Evolutionary conservation across 1,284 basidiomycete species (phyloP).

Genomic region (Meira miltonrushii): DNA sequence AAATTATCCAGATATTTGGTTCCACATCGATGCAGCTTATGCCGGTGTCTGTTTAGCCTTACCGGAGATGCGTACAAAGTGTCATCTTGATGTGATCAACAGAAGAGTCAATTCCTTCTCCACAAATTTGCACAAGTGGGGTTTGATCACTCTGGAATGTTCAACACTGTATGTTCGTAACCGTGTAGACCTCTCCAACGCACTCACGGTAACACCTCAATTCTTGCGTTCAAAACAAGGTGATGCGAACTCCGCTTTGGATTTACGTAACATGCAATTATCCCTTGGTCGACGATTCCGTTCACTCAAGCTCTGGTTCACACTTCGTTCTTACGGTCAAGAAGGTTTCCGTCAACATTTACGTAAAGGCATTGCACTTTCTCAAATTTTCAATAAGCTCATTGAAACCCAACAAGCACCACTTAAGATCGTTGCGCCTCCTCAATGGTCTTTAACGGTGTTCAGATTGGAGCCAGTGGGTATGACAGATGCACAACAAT

Average conservation of each 20-base stretch:
- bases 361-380: slow-evolving; percentile 23
- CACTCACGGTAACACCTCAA: slow-evolving; percentile 80
- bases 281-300: slow-evolving; percentile 82
- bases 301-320: slow-evolving; percentile 87
- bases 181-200: slow-evolving; percentile 67
- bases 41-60: slow-evolving; percentile 43
- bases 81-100: slow-evolving; percentile 71
- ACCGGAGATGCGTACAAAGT: slow-evolving; percentile 63
- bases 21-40: slow-evolving; percentile 81
- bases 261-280: slow-evolving; percentile 91
- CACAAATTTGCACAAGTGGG: slow-evolving; percentile 82
- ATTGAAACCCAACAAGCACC: slow-evolving; percentile 2
- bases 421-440: slow-evolving; percentile 38
- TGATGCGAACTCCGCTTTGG: slow-evolving; percentile 67
- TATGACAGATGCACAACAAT: not conserved
- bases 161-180: slow-evolving; percentile 60
- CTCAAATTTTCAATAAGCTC: slow-evolving; percentile 19
- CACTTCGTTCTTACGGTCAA: slow-evolving; percentile 55
- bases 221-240: slow-evolving; percentile 71
- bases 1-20: slow-evolving; percentile 67
- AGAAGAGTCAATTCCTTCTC: slow-evolving; percentile 71
- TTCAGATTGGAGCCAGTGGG: slow-evolving; percentile 28
- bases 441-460: slow-evolving; percentile 39
- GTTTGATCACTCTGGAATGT: slow-evolving; percentile 64
- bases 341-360: slow-evolving; percentile 36